phyloP scores from a whole-genome alignment of 2,329 filamentous ascomycete species.

The Diaporthe sp. region DNA sequence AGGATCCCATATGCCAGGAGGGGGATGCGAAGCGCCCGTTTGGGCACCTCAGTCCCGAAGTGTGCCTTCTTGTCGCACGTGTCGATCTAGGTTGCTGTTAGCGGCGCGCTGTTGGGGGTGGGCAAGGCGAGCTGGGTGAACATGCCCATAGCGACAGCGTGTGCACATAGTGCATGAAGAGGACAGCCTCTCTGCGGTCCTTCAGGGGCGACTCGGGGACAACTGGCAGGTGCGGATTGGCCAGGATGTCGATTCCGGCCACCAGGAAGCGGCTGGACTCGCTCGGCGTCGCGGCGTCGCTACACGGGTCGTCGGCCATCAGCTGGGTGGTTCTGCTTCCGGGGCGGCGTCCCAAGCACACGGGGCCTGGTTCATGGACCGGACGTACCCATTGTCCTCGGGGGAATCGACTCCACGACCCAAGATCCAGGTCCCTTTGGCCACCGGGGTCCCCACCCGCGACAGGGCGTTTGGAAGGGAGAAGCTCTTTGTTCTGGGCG shows the following conservation, averaged over 20 bases:
- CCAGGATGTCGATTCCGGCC: constrained; percentile 20
- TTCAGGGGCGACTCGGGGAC: constrained; percentile 22
- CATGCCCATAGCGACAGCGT: constrained; percentile 45
- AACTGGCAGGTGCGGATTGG: constrained; percentile 11
- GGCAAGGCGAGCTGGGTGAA: neutral
- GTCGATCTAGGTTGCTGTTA: constrained; percentile 52
- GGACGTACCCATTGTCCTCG: constrained; percentile 14
- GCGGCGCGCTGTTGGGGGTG: neutral
- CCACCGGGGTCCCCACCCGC: neutral
- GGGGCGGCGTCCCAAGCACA: neutral
- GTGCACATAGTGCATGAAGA: constrained; percentile 35
- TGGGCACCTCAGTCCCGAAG: constrained; percentile 57
- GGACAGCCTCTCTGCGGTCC: constrained; percentile 22
- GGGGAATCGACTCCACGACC: neutral
- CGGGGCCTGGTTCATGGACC: neutral
- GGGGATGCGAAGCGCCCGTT: constrained; percentile 55
- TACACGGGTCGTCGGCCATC: neutral
- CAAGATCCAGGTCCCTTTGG: constrained; percentile 11
- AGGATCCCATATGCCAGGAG: constrained; percentile 52
- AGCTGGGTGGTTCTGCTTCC: neutral
- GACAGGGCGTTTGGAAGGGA: neutral
- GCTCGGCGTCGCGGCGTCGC: constrained; percentile 6
- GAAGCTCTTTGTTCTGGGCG: constrained; percentile 11
- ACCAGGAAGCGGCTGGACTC: constrained; percentile 19
- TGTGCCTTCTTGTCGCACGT: constrained; percentile 57